phyloP scores from a whole-genome alignment of 1,284 basidiomycete species.

The Ustanciosporium gigantosporum region DNA sequence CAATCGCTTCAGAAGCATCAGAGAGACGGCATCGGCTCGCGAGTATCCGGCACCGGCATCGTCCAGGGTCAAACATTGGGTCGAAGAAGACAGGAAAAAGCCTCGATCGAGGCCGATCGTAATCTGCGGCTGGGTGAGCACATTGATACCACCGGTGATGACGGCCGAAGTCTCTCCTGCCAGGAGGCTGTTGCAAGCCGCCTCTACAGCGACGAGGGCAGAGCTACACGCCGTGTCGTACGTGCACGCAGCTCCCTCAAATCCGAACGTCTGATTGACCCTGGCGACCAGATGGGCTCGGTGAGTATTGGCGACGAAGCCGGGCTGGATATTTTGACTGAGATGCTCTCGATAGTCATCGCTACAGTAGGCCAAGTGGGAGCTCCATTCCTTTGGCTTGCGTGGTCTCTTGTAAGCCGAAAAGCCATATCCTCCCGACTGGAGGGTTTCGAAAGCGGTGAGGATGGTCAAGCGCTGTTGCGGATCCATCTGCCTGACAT shows the following conservation, averaged over 20 bases:
- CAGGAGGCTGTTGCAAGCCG: conserved; percentile 28
- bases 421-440: conserved; percentile 29
- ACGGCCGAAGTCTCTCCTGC: conserved; percentile 14
- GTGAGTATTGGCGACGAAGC: conserved; percentile 24
- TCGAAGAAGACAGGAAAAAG: conserved; percentile 40
- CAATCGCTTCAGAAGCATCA: conserved; percentile 37
- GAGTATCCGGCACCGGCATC: conserved; percentile 38
- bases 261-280: conserved; percentile 29
- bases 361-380: conserved; percentile 34
- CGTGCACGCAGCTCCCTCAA: conserved; percentile 32
- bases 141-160: conserved; percentile 41
- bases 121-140: conserved; percentile 44
- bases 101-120: conserved; percentile 42
- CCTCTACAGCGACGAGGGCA: conserved; percentile 40
- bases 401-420: conserved; percentile 9
- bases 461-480: conserved; percentile 37
- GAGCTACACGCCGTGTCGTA: conserved; percentile 43
- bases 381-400: conserved; percentile 24
- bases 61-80: conserved; percentile 42
- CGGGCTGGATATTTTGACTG: conserved; percentile 22
- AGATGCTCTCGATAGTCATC: conserved; percentile 43
- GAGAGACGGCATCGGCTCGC: conserved; percentile 35
- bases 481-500: conserved; percentile 30
- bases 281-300: conserved; percentile 29
- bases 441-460: conserved; percentile 22